Evolutionary conservation across 441 rosid species (phyloP).

Genomic region (Gossypium trilobum): DNA sequence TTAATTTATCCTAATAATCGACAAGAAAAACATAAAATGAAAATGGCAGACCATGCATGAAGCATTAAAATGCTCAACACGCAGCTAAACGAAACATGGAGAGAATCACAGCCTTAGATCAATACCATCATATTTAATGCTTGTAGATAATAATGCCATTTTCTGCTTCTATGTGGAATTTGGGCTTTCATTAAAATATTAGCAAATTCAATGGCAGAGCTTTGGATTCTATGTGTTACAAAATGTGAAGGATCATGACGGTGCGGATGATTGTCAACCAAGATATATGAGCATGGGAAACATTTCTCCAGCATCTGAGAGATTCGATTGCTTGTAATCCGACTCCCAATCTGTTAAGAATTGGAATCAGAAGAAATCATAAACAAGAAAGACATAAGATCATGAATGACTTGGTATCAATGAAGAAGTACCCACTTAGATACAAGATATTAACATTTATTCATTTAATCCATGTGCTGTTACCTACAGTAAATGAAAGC

Average conservation of each 20-base stretch:
- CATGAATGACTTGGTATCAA: constrained; percentile 2
- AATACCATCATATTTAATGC: constrained; percentile 57
- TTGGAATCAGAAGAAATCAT: constrained; percentile 22
- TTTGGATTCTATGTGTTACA: constrained; percentile 83
- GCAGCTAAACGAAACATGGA: constrained; percentile 1
- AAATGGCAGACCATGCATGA: background rate
- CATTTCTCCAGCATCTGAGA: constrained; percentile 72
- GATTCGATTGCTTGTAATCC: constrained; percentile 77
- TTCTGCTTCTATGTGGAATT: constrained; percentile 34
- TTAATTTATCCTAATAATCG: background rate
- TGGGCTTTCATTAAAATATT: constrained; percentile 43
- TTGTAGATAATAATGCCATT: constrained; percentile 42
- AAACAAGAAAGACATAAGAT: constrained; percentile 10
- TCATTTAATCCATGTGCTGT: background rate
- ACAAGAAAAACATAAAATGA: background rate
- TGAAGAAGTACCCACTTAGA: background rate
- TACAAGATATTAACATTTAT: background rate
- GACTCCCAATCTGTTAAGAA: constrained; percentile 73
- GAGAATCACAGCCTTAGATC: constrained; percentile 18
- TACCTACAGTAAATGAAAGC: constrained; percentile 1
- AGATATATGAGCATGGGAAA: constrained; percentile 58
- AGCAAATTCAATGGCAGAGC: constrained; percentile 57
- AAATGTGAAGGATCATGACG: constrained; percentile 94
- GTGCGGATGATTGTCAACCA: constrained; percentile 73
- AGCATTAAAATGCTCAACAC: background rate